Percentiles rank a stretch among this genome's conserved stretches.
Evolutionary conservation across 1,284 basidiomycete species (phyloP).

Genomic region (Moesziomyces parantarcticus): DNA sequence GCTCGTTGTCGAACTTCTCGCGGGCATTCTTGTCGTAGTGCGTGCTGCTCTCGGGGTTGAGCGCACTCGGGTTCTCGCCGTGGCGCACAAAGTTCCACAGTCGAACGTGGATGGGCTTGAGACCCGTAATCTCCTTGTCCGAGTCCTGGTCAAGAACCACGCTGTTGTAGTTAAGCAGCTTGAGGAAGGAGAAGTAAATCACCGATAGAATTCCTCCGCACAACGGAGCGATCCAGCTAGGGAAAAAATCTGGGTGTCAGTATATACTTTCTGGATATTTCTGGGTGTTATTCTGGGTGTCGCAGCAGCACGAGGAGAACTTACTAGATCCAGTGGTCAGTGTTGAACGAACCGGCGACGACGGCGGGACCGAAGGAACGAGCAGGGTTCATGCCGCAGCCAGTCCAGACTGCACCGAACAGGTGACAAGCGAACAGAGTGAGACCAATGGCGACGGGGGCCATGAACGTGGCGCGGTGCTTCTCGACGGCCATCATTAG

Average conservation of each 20-base stretch:
- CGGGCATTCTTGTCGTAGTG: constrained; percentile 36
- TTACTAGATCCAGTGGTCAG: constrained; percentile 58
- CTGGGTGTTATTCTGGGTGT: no score
- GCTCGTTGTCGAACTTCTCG: constrained; percentile 24
- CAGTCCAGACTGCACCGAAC: constrained; percentile 36
- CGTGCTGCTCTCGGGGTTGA: constrained; percentile 30
- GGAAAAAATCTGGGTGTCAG: no score
- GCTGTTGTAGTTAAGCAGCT: constrained; percentile 42
- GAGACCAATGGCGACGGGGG: constrained; percentile 77
- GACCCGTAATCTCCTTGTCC: constrained; percentile 43
- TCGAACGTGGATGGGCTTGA: constrained; percentile 41
- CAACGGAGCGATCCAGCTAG: constrained; percentile 47
- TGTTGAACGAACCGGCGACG: constrained; percentile 27
- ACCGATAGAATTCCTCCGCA: constrained; percentile 27
- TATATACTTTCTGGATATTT: no score
- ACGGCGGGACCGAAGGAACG: constrained; percentile 80
- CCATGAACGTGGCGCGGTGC: constrained; percentile 77
- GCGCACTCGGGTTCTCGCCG: constrained; percentile 30
- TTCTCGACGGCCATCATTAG: constrained; percentile 67
- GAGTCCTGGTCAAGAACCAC: constrained; percentile 50
- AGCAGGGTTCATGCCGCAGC: constrained; percentile 79
- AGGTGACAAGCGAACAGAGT: constrained; percentile 41
- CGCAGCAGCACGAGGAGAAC: no score
- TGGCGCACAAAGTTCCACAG: constrained; percentile 33
- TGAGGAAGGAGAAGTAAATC: constrained; percentile 31